phyloP scores from a whole-genome alignment of 2,329 filamentous ascomycete species.

The Coleophoma eucalyptorum region DNA sequence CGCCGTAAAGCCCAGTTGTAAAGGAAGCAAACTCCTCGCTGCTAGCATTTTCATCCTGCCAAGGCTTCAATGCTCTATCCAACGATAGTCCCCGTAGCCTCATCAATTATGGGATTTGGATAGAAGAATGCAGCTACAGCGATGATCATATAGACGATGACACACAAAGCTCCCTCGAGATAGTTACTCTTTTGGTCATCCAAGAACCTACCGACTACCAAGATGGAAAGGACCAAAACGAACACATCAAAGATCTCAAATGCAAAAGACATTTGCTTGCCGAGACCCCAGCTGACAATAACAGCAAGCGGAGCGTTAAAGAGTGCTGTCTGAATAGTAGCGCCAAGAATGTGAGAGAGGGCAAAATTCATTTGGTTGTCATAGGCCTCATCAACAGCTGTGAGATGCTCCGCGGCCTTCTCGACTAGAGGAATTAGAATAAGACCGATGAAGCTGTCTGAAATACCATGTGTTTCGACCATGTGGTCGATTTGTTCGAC shows the following conservation, averaged over 20 bases:
- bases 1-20: too few relatives aligned
- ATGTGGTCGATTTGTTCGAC: slow-evolving; percentile 68
- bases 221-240: slow-evolving; percentile 75
- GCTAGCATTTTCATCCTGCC: background rate
- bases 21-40: too few relatives aligned
- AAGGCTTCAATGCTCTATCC: background rate
- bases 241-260: slow-evolving; percentile 87
- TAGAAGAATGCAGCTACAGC: slow-evolving; percentile 56
- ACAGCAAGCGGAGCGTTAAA: slow-evolving; percentile 83
- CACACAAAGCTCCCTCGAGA: slow-evolving; percentile 77
- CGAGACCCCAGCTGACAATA: slow-evolving; percentile 77
- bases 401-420: slow-evolving; percentile 82
- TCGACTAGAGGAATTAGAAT: slow-evolving; percentile 81
- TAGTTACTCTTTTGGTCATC: slow-evolving; percentile 89
- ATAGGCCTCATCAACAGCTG: slow-evolving; percentile 80
- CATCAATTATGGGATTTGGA: slow-evolving; percentile 34
- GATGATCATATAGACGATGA: slow-evolving; percentile 62
- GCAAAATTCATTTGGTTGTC: slow-evolving; percentile 64
- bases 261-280: slow-evolving; percentile 69
- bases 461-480: slow-evolving; percentile 44
- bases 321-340: slow-evolving; percentile 84
- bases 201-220: slow-evolving; percentile 84
- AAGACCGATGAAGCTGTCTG: slow-evolving; percentile 61
- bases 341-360: slow-evolving; percentile 40
- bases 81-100: background rate